Evolutionary conservation across 805 yeast genomes (phyloP).

Genomic region (Metschnikowia similis): DNA sequence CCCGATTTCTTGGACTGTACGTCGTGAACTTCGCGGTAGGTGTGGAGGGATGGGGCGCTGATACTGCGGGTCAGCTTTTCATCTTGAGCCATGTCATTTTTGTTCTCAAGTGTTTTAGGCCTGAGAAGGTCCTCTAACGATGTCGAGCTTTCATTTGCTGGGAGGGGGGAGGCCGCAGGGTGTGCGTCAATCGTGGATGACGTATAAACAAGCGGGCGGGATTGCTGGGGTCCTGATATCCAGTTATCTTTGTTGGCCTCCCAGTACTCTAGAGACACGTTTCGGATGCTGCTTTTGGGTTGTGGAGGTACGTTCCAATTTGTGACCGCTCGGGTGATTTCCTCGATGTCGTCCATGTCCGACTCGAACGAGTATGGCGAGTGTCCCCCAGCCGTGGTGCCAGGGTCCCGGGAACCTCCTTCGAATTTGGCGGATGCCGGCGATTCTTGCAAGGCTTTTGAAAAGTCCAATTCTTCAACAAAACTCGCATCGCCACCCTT

Average conservation of each 20-base stretch:
- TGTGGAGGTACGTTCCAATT: not conserved
- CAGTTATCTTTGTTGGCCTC: slow-evolving; percentile 23
- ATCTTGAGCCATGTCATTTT: slow-evolving; percentile 6
- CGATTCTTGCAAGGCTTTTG: not conserved
- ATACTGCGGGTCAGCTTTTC: slow-evolving; percentile 20
- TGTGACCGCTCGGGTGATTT: slow-evolving; percentile 7
- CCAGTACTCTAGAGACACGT: slow-evolving; percentile 33
- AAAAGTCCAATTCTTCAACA: not conserved
- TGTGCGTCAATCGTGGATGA: slow-evolving; percentile 12
- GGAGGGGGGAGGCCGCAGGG: not conserved
- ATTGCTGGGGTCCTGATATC: slow-evolving; percentile 19
- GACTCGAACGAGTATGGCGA: not conserved
- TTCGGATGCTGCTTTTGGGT: not conserved
- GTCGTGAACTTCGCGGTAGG: slow-evolving; percentile 24
- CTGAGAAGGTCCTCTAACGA: not conserved
- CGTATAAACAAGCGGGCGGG: slow-evolving; percentile 26
- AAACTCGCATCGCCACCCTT: no score
- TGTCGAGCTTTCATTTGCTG: not conserved
- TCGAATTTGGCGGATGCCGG: not conserved
- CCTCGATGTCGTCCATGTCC: slow-evolving; percentile 12
- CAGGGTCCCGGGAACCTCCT: not conserved
- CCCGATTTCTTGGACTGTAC: slow-evolving; percentile 3
- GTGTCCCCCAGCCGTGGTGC: not conserved
- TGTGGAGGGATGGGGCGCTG: slow-evolving; percentile 38
- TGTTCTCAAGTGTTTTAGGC: not conserved